Conservation (phyloP, 495 filamentous ascomycete species). For the Lasiosphaeris hirsuta region DNA sequence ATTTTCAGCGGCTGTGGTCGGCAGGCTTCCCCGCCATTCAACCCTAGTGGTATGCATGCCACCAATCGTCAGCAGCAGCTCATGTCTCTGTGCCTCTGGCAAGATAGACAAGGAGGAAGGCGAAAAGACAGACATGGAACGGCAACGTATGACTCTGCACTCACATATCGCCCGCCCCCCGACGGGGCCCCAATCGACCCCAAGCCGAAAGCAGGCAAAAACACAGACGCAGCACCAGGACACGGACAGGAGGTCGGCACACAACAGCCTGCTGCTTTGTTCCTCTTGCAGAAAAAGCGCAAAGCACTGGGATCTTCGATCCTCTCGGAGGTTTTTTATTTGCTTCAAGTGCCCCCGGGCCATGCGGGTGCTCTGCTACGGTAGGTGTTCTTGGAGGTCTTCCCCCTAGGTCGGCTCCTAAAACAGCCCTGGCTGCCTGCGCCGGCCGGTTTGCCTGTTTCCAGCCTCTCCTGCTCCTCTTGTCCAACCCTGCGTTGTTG, state of each 20-base stretch:
- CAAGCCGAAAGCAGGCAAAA: not conserved
- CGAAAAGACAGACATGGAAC: too few species aligned
- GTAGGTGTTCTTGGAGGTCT: too few species aligned
- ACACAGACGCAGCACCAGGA: not conserved
- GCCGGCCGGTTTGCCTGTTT: too few species aligned
- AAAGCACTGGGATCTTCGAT: conserved; percentile 1
- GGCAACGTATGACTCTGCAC: not conserved
- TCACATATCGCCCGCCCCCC: not conserved
- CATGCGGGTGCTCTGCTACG: too few species aligned
- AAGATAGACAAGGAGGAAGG: too few species aligned
- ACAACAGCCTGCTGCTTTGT: too few species aligned
- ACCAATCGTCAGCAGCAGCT: not conserved
- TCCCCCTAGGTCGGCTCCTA: too few species aligned
- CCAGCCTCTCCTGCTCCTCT: too few species aligned
- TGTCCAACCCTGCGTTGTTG: too few species aligned
- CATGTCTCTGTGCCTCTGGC: too few species aligned
- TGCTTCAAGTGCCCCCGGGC: not conserved
- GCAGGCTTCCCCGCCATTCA: conserved; percentile 6
- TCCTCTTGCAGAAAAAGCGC: not conserved
- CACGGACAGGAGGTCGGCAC: too few species aligned
- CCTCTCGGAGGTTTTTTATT: conserved; percentile 4
- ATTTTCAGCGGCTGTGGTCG: not conserved
- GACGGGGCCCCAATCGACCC: not conserved
- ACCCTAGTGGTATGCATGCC: conserved; percentile 3
- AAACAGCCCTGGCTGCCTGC: too few species aligned